Conservation (phyloP, 164 flowering plant genomes). For the Malania oleifera region DNA sequence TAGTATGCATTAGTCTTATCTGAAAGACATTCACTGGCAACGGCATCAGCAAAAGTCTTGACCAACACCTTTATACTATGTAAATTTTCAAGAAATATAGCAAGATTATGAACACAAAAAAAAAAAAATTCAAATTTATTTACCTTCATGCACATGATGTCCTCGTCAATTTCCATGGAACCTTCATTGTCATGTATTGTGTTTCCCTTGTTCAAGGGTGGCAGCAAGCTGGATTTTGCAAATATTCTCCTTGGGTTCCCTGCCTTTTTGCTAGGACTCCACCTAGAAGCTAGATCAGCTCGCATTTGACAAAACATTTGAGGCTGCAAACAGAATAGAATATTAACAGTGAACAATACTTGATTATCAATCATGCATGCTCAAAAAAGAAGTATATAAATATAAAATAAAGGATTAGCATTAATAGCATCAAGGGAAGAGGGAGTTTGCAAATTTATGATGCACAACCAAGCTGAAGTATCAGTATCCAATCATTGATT, state of each 20-base stretch:
- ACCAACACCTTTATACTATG: not conserved
- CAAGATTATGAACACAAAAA: not conserved
- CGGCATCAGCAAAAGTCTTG: not conserved
- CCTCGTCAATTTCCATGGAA: constrained; percentile 27
- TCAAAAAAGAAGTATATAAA: too few species aligned
- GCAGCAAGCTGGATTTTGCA: constrained; percentile 26
- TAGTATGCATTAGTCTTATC: too few species aligned
- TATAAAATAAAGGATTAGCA: too few species aligned
- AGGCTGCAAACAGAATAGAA: constrained; percentile 47
- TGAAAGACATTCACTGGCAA: not conserved
- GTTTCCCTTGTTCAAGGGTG: constrained; percentile 22
- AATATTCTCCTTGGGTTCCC: constrained; percentile 48
- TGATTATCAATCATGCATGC: too few species aligned
- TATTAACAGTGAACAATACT: not conserved
- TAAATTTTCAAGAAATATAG: not conserved
- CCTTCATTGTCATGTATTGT: constrained; percentile 20
- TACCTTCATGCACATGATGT: constrained; percentile 55
- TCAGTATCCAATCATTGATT: too few species aligned
- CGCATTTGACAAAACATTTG: constrained; percentile 59
- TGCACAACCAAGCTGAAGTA: too few species aligned
- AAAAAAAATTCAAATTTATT: not conserved
- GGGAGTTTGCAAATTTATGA: too few species aligned
- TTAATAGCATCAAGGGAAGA: too few species aligned
- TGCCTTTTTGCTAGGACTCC: constrained; percentile 47
- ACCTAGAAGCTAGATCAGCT: constrained; percentile 85